Conservation (phyloP, 2,329 filamentous ascomycete species). For the Bimuria novae-zelandiae region DNA sequence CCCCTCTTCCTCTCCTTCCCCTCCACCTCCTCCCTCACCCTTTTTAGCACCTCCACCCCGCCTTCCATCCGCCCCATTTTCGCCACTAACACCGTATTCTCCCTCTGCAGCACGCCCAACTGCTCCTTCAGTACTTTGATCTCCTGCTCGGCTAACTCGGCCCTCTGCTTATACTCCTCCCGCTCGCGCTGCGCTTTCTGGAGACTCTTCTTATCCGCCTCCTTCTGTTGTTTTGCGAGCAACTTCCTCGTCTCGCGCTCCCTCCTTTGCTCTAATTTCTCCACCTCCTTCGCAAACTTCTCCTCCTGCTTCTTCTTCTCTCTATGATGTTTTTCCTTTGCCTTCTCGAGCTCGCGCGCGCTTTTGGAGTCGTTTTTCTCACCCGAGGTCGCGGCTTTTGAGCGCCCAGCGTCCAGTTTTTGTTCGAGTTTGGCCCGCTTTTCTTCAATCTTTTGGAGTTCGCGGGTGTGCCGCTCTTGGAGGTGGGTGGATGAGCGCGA, state of each 20-base stretch:
- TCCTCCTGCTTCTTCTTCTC: conserved; percentile 54
- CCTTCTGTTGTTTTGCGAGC: conserved; percentile 65
- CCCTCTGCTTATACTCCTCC: conserved; percentile 52
- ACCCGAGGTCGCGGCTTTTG: conserved; percentile 59
- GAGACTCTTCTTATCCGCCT: conserved; percentile 59
- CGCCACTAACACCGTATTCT: conserved; percentile 59
- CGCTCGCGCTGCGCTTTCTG: conserved; percentile 53
- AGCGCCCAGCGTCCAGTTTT: conserved; percentile 62
- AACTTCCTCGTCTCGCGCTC: conserved; percentile 67
- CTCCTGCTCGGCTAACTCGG: conserved; percentile 54
- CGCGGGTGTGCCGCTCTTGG: conserved; percentile 53
- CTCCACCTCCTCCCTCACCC: conserved; percentile 36
- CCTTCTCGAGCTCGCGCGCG: conserved; percentile 61
- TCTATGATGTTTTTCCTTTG: conserved; percentile 66
- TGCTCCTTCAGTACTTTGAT: conserved; percentile 56
- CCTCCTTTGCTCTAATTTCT: conserved; percentile 70
- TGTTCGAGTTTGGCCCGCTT: conserved; percentile 63
- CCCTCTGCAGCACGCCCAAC: conserved; percentile 60
- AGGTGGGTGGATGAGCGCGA: conserved; percentile 43
- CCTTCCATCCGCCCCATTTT: conserved; percentile 49
- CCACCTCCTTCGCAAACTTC: conserved; percentile 52
- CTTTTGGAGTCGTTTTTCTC: conserved; percentile 39
- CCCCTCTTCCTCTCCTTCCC: conserved; percentile 26
- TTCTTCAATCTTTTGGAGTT: conserved; percentile 66
- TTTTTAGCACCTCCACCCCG: conserved; percentile 39